These are phyloP conservation scores for Glomus cerebriforme DNA, from an alignment of 192 early-diverging fungal genomes.

Conservation along the genomic window DNA sequence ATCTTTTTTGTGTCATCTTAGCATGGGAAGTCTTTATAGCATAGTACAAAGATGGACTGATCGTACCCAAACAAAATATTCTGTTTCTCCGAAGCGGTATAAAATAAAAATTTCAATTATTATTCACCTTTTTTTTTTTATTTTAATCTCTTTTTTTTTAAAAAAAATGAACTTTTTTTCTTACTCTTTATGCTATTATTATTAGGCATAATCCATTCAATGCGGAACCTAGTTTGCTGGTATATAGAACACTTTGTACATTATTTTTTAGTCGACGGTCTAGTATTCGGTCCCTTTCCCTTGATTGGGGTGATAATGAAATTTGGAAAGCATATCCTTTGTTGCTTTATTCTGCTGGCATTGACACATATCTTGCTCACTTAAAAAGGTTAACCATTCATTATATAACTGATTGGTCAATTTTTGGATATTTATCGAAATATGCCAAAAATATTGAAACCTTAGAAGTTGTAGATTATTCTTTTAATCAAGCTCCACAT, in stretches of 20 bases:
- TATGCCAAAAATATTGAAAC: conserved; percentile 25
- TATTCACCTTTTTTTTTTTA: background rate
- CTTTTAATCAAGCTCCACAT: conserved; percentile 24
- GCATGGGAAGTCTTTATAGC: conserved; percentile 25
- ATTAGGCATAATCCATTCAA: background rate
- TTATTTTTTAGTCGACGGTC: conserved; percentile 10
- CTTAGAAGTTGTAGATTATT: conserved; percentile 25
- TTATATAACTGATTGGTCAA: conserved; percentile 29
- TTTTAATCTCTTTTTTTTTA: background rate
- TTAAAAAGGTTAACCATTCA: conserved; percentile 11
- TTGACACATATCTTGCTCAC: background rate
- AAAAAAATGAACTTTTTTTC: background rate
- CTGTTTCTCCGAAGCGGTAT: background rate
- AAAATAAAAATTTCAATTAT: background rate
- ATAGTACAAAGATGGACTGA: conserved; percentile 24
- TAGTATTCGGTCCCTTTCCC: conserved; percentile 8
- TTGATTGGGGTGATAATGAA: conserved; percentile 28
- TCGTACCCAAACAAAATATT: background rate
- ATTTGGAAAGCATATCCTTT: conserved; percentile 17
- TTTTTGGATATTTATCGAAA: conserved; percentile 26
- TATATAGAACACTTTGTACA: conserved; percentile 10
- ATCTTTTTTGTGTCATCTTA: background rate
- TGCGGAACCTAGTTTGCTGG: conserved; percentile 2
- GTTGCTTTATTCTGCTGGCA: background rate
- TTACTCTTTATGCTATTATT: too few species aligned